Conservation (phyloP, 495 filamentous ascomycete species). For the Gamarada debralockiae region DNA sequence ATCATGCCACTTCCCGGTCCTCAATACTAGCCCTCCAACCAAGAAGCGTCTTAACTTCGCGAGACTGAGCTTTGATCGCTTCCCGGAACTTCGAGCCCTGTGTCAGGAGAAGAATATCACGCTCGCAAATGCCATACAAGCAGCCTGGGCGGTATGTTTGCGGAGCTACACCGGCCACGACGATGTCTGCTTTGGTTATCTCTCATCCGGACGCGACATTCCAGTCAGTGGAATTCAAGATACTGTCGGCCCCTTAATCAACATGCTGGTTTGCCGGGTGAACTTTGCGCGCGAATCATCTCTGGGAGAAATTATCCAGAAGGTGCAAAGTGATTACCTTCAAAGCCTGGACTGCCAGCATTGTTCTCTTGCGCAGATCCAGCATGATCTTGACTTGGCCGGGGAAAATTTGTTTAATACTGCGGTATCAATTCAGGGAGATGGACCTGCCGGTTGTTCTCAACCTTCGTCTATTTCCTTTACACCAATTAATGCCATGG, state of each 20-base stretch:
- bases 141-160: constrained; percentile 54
- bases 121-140: constrained; percentile 39
- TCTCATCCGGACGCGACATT: constrained; percentile 33
- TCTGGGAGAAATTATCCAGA: constrained; percentile 4
- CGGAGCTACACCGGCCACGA: constrained; percentile 45
- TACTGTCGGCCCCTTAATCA: constrained; percentile 44
- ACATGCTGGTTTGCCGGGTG: constrained; percentile 22
- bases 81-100: neutral
- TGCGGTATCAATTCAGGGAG: too few species aligned
- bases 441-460: too few species aligned
- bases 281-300: neutral
- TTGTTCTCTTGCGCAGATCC: constrained; percentile 33
- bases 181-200: constrained; percentile 54
- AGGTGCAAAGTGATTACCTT: constrained; percentile 34
- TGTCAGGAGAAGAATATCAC: neutral
- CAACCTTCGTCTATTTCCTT: too few species aligned
- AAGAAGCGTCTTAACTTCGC: neutral
- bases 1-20: neutral
- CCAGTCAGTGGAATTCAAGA: constrained; percentile 41
- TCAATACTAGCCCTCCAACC: neutral
- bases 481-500: too few species aligned
- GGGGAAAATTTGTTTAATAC: too few species aligned
- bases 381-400: too few species aligned
- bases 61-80: neutral
- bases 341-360: constrained; percentile 35